Evolutionary conservation across 768 basidiomycete species (phyloP).

Genomic region (Lyophyllum atratum): DNA sequence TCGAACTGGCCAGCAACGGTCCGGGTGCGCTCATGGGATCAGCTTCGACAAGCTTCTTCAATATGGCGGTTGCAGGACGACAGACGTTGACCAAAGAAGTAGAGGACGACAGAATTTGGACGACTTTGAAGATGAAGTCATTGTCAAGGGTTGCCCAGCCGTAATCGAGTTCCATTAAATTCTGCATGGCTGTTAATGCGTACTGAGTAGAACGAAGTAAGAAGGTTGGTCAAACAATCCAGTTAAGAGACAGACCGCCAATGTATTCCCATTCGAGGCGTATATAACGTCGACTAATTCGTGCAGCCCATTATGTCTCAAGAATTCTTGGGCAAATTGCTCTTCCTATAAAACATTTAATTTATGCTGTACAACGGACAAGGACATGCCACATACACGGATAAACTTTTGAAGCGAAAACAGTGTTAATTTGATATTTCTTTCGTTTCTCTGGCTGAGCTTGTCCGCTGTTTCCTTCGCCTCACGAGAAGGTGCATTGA

Average conservation of each 20-base stretch:
- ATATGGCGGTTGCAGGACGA: slow-evolving; percentile 86
- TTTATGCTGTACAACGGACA: neutral
- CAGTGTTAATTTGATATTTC: slow-evolving; percentile 63
- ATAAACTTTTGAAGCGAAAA: slow-evolving; percentile 83
- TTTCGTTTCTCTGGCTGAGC: slow-evolving; percentile 59
- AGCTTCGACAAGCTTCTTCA: slow-evolving; percentile 88
- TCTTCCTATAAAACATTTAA: slow-evolving; percentile 59
- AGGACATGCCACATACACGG: slow-evolving; percentile 45
- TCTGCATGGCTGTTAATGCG: slow-evolving; percentile 83
- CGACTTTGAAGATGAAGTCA: slow-evolving; percentile 74
- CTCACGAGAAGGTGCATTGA: slow-evolving; percentile 78
- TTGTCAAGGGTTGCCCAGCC: slow-evolving; percentile 79
- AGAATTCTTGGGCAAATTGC: slow-evolving; percentile 78
- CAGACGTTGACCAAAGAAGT: slow-evolving; percentile 86
- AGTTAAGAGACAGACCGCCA: slow-evolving; percentile 59
- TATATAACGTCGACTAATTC: slow-evolving; percentile 74
- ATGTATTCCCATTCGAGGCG: slow-evolving; percentile 73
- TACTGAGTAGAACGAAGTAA: slow-evolving; percentile 49
- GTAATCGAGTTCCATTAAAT: slow-evolving; percentile 83
- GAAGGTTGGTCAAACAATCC: slow-evolving; percentile 1
- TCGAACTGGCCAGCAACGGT: slow-evolving; percentile 58
- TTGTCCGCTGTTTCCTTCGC: slow-evolving; percentile 77
- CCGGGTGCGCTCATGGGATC: slow-evolving; percentile 72
- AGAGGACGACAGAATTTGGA: slow-evolving; percentile 75
- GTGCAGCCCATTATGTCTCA: slow-evolving; percentile 68